Evolutionary conservation across 768 basidiomycete genomes (phyloP).

Genomic region (Hypsizygus marmoreus): DNA sequence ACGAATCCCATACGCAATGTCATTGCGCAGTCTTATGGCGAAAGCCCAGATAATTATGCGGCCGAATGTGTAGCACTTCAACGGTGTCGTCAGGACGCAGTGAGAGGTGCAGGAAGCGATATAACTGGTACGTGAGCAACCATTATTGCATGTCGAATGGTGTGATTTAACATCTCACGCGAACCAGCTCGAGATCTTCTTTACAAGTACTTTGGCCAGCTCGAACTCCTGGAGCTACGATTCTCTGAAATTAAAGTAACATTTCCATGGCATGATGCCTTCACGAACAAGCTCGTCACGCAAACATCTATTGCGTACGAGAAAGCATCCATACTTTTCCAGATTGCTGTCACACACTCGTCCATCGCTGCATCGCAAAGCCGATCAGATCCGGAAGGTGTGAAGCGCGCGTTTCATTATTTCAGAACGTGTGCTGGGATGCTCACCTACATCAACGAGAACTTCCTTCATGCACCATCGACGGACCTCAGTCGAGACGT

Average conservation of each 20-base stretch:
- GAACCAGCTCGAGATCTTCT: constrained; percentile 81
- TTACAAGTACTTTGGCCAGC: constrained; percentile 99
- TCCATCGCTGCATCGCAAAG: constrained; percentile 86
- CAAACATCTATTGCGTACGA: constrained; percentile 98
- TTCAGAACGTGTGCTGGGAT: constrained; percentile 90
- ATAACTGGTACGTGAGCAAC: constrained; percentile 75
- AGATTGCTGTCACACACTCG: constrained; percentile 93
- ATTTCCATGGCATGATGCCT: constrained; percentile 97
- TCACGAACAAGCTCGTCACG: constrained; percentile 89
- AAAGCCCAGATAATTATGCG: constrained; percentile 86
- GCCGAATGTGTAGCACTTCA: constrained; percentile 85
- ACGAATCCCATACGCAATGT: constrained; percentile 81
- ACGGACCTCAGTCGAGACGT: constrained; percentile 94
- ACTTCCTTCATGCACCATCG: constrained; percentile 96
- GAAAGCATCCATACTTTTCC: constrained; percentile 96
- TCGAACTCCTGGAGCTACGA: constrained; percentile 93
- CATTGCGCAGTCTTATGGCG: constrained; percentile 91
- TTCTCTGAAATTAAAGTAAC: constrained; percentile 96
- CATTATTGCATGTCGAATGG: too few species aligned
- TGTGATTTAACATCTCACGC: too few species aligned
- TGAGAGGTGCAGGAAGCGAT: constrained; percentile 95
- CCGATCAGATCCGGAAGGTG: constrained; percentile 85
- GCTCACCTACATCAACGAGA: constrained; percentile 99
- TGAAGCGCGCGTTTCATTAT: constrained; percentile 93
- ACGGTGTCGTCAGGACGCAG: constrained; percentile 93